Conservation (phyloP, 345 rosid species). For the Rhizophora apiculata region DNA sequence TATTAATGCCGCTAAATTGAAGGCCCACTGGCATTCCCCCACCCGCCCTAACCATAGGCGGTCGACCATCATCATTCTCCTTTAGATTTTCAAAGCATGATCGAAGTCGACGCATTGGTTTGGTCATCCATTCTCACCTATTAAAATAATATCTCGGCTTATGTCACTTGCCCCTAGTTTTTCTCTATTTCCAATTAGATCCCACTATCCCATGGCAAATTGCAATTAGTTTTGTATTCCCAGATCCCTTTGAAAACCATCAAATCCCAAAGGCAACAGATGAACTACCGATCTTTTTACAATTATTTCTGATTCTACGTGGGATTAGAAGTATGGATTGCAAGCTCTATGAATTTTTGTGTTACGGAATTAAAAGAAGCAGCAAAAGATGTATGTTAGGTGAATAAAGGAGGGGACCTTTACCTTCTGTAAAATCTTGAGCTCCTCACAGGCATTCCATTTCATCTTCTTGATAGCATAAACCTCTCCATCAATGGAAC, state of each 20-base stretch:
- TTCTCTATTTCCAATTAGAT: slow-evolving; percentile 6
- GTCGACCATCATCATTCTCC: too few species aligned
- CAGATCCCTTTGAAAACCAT: not conserved
- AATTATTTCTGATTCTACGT: not conserved
- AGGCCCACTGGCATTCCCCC: slow-evolving; percentile 16
- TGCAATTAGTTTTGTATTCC: slow-evolving; percentile 6
- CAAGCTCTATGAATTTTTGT: too few species aligned
- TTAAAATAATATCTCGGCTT: not conserved
- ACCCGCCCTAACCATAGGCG: too few species aligned
- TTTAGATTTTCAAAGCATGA: too few species aligned
- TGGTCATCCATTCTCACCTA: slow-evolving; percentile 22
- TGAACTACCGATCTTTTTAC: not conserved
- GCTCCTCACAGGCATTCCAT: slow-evolving; percentile 71
- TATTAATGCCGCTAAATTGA: slow-evolving; percentile 5
- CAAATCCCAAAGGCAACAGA: not conserved
- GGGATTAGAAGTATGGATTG: not conserved
- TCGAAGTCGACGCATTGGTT: too few species aligned
- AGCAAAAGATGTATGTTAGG: not conserved
- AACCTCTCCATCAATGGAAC: slow-evolving; percentile 44
- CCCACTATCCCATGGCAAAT: not conserved
- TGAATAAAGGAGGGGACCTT: not conserved
- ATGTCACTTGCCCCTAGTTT: not conserved
- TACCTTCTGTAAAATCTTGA: slow-evolving; percentile 77
- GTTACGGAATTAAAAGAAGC: not conserved
- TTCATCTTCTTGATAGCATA: slow-evolving; percentile 73